Conservation (phyloP, 1,284 basidiomycete species). For the Puccinia polysora region DNA sequence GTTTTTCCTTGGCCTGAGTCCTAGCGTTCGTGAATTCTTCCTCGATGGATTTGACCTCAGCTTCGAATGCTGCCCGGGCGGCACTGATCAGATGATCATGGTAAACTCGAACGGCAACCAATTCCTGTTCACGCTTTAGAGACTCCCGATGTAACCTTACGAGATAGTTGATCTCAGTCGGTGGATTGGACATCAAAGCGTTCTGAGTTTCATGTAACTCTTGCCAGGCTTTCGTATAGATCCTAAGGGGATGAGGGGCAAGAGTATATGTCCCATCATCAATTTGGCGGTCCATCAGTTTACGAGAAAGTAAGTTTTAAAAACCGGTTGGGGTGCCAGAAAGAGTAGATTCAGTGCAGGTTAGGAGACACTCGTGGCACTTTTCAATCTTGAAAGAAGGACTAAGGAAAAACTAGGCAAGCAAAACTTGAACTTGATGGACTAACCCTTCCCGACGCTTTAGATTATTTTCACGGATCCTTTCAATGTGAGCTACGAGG, state of each 20-base stretch:
- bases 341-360: conserved; percentile 44
- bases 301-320: conserved; percentile 44
- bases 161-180: conserved; percentile 55
- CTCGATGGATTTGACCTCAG: conserved; percentile 57
- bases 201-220: conserved; percentile 46
- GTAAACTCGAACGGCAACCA: conserved; percentile 55
- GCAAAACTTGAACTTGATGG: not conserved
- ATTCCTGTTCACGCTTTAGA: conserved; percentile 56
- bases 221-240: conserved; percentile 45
- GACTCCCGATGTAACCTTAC: conserved; percentile 56
- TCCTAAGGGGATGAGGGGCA: conserved; percentile 46
- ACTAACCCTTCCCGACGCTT: conserved; percentile 56
- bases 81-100: conserved; percentile 54
- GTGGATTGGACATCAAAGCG: conserved; percentile 51
- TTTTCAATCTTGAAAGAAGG: too few species aligned
- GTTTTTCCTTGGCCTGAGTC: conserved; percentile 54
- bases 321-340: conserved; percentile 46
- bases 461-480: conserved; percentile 56
- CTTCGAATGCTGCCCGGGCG: conserved; percentile 54
- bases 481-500: conserved; percentile 57
- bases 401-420: too few species aligned
- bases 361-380: too few species aligned
- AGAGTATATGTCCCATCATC: too few species aligned
- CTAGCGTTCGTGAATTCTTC: conserved; percentile 56
- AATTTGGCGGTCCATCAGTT: too few species aligned